Evolutionary conservation across 2,329 filamentous ascomycete species (phyloP).

Genomic region (Camptophora hylomeconis): DNA sequence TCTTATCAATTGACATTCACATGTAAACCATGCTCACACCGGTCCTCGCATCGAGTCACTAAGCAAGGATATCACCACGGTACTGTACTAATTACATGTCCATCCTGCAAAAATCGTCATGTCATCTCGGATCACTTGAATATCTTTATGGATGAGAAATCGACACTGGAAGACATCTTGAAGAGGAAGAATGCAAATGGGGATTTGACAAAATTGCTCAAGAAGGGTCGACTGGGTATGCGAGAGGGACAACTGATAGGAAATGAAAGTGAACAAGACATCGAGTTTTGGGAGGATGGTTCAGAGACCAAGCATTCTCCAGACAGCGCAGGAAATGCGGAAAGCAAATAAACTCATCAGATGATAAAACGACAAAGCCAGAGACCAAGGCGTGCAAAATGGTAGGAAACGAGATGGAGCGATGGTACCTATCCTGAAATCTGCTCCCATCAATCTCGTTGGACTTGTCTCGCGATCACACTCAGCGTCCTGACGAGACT

Average conservation of each 20-base stretch:
- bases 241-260: conserved; percentile 44
- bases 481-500: too few species aligned
- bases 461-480: too few species aligned
- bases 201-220: conserved; percentile 50
- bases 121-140: conserved; percentile 82
- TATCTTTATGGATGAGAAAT: conserved; percentile 35
- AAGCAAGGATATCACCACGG: conserved; percentile 94
- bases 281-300: conserved; percentile 84
- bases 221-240: conserved; percentile 60
- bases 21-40: conserved; percentile 68
- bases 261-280: conserved; percentile 57
- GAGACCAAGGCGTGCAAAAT: too few species aligned
- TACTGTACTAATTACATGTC: conserved; percentile 79
- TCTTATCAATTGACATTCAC: conserved; percentile 86
- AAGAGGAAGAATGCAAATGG: conserved; percentile 34
- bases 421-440: too few species aligned
- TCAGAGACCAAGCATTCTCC: conserved; percentile 23
- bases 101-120: conserved; percentile 73
- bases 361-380: too few species aligned
- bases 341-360: too few species aligned
- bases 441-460: too few species aligned
- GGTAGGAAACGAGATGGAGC: too few species aligned
- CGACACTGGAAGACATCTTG: conserved; percentile 31
- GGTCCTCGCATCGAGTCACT: conserved; percentile 73
- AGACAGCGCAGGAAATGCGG: neutral